A percentile compares a stretch with the other conserved stretches of the same genome.
Conservation (phyloP, 1,284 basidiomycete genomes). For the Sphaerobolus stellatus region DNA sequence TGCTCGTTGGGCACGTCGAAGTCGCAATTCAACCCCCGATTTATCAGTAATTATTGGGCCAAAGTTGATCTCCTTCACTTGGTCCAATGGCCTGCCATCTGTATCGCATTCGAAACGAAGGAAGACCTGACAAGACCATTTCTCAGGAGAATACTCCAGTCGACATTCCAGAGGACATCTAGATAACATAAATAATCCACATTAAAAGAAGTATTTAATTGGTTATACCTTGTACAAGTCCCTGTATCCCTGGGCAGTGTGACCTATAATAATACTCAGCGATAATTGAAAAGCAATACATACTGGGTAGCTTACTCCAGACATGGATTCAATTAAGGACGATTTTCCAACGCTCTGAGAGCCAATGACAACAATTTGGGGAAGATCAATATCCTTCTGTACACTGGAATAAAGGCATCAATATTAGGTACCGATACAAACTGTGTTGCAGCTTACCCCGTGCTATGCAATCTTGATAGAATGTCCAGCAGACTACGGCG, state of each 20-base stretch:
- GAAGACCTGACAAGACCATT: slow-evolving; percentile 63
- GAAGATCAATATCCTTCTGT: slow-evolving; percentile 65
- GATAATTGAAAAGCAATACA: not conserved
- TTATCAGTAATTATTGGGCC: slow-evolving; percentile 54
- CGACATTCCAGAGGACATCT: slow-evolving; percentile 74
- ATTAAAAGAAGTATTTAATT: not conserved
- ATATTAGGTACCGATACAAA: no score
- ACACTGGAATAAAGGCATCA: slow-evolving; percentile 44
- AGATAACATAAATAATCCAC: not conserved
- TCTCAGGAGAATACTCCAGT: slow-evolving; percentile 35
- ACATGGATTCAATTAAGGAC: slow-evolving; percentile 72
- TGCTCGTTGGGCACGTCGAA: slow-evolving; percentile 69
- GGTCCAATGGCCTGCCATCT: slow-evolving; percentile 41
- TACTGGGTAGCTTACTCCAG: slow-evolving; percentile 35
- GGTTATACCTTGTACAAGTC: slow-evolving; percentile 67
- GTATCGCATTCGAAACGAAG: slow-evolving; percentile 53
- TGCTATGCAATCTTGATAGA: slow-evolving; percentile 53
- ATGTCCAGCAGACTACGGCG: slow-evolving; percentile 29
- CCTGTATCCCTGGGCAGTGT: slow-evolving; percentile 62
- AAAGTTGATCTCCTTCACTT: slow-evolving; percentile 46
- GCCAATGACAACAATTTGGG: slow-evolving; percentile 69
- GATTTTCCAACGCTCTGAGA: slow-evolving; percentile 72
- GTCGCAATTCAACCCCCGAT: slow-evolving; percentile 57
- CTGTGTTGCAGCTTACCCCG: slow-evolving; percentile 49
- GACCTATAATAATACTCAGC: slow-evolving; percentile 30